Evolutionary conservation across 139 green algal genomes (phyloP).

Genomic region (Chlorella sp.): DNA sequence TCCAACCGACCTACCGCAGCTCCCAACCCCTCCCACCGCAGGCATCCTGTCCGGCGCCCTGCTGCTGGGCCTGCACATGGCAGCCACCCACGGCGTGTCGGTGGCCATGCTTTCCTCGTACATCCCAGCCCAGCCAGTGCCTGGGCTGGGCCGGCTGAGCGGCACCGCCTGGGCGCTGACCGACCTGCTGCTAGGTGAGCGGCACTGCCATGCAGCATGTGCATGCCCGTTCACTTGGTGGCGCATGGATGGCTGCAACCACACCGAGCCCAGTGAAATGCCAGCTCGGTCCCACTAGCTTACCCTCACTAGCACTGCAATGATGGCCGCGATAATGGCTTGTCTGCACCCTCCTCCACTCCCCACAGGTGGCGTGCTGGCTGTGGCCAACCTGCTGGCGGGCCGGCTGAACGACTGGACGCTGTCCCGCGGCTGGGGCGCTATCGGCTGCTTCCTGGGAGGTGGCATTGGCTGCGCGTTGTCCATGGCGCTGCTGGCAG

Average conservation of each 20-base stretch:
- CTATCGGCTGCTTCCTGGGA: slow-evolving; percentile 84
- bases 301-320: too few relatives aligned
- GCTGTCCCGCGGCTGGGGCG: slow-evolving; percentile 55
- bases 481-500: slow-evolving; percentile 56
- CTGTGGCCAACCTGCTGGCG: slow-evolving; percentile 74
- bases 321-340: too few relatives aligned
- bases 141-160: slow-evolving; percentile 76
- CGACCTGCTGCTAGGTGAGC: slow-evolving; percentile 80
- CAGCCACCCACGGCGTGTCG: slow-evolving; percentile 83
- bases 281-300: too few relatives aligned
- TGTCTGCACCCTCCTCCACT: too few relatives aligned
- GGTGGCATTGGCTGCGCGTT: slow-evolving; percentile 61
- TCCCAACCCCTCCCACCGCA: slow-evolving; percentile 13
- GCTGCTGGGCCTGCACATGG: slow-evolving; percentile 86
- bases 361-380: slow-evolving; percentile 72
- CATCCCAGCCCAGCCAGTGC: slow-evolving; percentile 67
- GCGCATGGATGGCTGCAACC: too few relatives aligned
- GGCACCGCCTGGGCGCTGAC: slow-evolving; percentile 87
- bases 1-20: too few relatives aligned
- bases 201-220: background rate
- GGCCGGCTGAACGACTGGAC: slow-evolving; percentile 77
- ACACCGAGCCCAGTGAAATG: too few relatives aligned
- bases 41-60: slow-evolving; percentile 77
- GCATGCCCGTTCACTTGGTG: too few relatives aligned
- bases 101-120: slow-evolving; percentile 74